Evolutionary conservation across 2,329 filamentous ascomycete species (phyloP).

Genomic region (Colletotrichum sp.): DNA sequence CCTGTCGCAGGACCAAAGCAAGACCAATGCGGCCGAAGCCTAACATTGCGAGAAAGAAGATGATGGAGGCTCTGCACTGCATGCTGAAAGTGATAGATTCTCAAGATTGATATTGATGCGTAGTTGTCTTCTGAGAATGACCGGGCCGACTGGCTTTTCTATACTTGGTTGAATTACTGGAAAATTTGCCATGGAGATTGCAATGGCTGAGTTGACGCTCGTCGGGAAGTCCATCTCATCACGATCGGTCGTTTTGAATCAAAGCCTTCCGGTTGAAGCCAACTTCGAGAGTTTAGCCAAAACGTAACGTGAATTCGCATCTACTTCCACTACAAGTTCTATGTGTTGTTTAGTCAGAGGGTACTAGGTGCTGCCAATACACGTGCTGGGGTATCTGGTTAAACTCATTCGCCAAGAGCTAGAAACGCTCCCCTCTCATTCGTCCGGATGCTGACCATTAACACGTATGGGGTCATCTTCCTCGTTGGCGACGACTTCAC

Average conservation of each 20-base stretch:
- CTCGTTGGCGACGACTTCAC: not conserved
- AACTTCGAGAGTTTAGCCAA: not conserved
- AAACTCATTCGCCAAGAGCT: not conserved
- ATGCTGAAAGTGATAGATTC: not conserved
- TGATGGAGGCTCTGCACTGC: not conserved
- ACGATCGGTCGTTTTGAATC: not conserved
- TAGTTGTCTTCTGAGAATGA: not conserved
- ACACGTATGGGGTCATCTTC: not conserved
- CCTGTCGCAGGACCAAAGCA: not conserved
- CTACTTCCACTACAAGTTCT: not conserved
- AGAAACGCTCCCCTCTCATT: not conserved
- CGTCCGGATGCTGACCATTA: not conserved
- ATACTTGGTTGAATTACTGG: not conserved
- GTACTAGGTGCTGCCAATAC: not conserved
- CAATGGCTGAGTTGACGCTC: accelerated
- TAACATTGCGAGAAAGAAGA: not conserved
- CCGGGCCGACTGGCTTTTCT: not conserved
- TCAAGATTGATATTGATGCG: not conserved
- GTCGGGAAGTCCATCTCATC: not conserved
- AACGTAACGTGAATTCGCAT: accelerated
- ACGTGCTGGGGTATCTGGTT: not conserved
- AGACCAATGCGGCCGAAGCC: not conserved
- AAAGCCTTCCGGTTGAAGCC: not conserved
- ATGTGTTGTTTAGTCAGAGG: not conserved
- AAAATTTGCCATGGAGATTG: not conserved